Evolutionary conservation across 1,284 basidiomycete genomes (phyloP), one percentile per base, ranked within the genome.

Genomic region (Stygiomarasmius scandens): DNA sequence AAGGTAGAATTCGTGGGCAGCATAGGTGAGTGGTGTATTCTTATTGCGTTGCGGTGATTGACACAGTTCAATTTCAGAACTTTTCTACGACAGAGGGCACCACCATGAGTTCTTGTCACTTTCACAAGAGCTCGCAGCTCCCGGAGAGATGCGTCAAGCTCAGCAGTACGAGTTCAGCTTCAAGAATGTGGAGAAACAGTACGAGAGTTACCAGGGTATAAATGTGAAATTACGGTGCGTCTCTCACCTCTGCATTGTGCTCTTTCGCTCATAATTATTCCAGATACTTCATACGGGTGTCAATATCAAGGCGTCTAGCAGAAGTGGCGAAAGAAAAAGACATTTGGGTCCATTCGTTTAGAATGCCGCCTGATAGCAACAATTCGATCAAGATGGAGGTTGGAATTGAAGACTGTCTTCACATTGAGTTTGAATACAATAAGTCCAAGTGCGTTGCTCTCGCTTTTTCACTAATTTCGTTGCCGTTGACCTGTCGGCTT

Each of bases 331-430:
- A 97, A 73, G 96, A 99, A 74, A 87, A 83, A 68, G 96, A 98
- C 63, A 72, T 98, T 29, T 99, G 96, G 96, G 97, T 99, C 1
- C 96, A 99, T 72, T 96, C 93, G 10, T 99, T 93, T 78, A 90
- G 96, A 41, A 97, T 98, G 93, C 96, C 96, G 2, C 95, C 96
- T 56, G 97, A 99, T 71, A 92, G 86, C 65, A 98, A 97, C 75
- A 96, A 96, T 70, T 91, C 93, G 32, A 98, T 98, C 78, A 98
- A 97, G 82, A 99, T 99, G 97, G 96, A 99, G 74, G 97, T 99
- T 36, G 96, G 96, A 16, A 98, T 99, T 61, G 96, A 98, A 71
- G 96, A 99, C 71, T 98, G 96, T 73, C 75, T 98, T 65, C 96
- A 99, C 72, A 99, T 99, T 68, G 96, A 99, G 74, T 98, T 99